Evolutionary conservation across 768 basidiomycete genomes (phyloP), one percentile per base, ranked within the genome.

Genomic region (Sistotremastrum suecicum): DNA sequence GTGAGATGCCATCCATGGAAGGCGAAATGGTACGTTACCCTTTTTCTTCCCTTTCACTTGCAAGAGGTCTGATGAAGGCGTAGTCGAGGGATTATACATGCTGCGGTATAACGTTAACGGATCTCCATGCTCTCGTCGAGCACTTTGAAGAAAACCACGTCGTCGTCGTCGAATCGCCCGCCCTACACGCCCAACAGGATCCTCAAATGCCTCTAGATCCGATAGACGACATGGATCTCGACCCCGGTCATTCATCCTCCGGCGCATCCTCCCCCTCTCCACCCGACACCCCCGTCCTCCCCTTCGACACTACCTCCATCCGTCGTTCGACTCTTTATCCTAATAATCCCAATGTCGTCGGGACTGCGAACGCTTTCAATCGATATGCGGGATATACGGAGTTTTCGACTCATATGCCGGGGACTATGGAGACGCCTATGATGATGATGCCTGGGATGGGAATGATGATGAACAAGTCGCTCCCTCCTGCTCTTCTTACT

Each of bases 71-170:
- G 42, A 12, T 39, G 32, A 7, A 30, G 50, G n/a, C 32, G 30
- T 47, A 83, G 77, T 88, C 85, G 61, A 79, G 82, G 51, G 81
- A 94, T 60, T 95, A 90, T 66, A 78, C 79, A 1, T 95, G 91
- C 63, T 95, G 90, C 58, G 89, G 88, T 7, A 65, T 83, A 43
- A 73, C 80, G 51, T 71, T 88, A 11, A 69, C 72, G 33, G 83
- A 86, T 54, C 71, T 86, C 0, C 83, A 86, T 50, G 82, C 86
- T 3, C 78, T 94, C 7, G 73, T 94, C 3, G 87, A 92, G 61
- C 90, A 94, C 58, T 91, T 92, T 52, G 90, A 94, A 56, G 83
- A 89, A 49, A 78, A 79, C 41, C 90, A 94, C 59, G 83, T 92
- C 58, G 72, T 85, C 56, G 77, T 88, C 48, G 59, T 81, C 38